Conservation (phyloP, 139 green algal species). For the Chlamydomonas schloesseri region DNA sequence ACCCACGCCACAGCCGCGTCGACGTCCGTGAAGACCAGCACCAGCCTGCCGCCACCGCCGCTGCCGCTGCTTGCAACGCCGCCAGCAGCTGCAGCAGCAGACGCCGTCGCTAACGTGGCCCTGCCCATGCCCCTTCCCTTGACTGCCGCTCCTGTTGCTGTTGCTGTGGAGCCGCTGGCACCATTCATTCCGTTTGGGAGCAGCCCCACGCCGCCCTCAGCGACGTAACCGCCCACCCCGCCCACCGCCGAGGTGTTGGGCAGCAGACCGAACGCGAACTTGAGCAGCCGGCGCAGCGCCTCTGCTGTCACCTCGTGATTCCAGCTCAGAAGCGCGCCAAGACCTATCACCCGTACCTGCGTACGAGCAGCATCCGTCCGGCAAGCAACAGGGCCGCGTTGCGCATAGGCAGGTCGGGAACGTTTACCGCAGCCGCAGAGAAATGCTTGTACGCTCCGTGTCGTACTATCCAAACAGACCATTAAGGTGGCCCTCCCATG, state of each 20-base stretch:
- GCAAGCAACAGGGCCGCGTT: too few species aligned
- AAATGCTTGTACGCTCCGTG: too few species aligned
- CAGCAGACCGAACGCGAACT: background rate
- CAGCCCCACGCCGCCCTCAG: background rate
- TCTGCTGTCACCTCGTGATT: background rate
- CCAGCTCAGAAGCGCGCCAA: constrained; percentile 7
- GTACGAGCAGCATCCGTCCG: too few species aligned
- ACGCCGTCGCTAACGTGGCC: background rate
- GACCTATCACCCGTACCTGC: constrained; percentile 2
- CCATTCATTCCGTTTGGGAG: background rate
- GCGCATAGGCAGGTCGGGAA: too few species aligned
- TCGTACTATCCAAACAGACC: too few species aligned
- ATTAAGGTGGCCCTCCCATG: too few species aligned
- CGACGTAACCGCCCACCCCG: background rate
- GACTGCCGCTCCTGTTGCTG: background rate
- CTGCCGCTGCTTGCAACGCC: background rate
- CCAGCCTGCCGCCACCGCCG: background rate
- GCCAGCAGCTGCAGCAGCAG: background rate
- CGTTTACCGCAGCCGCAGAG: too few species aligned
- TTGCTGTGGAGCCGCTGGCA: background rate
- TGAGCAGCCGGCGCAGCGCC: background rate
- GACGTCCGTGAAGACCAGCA: constrained; percentile 1
- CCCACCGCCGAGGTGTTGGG: background rate
- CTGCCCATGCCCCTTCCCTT: background rate
- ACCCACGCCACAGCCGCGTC: constrained; percentile 19